phyloP scores from a whole-genome alignment of 352 stramenopile genomes.

The Bremia lactucae region DNA sequence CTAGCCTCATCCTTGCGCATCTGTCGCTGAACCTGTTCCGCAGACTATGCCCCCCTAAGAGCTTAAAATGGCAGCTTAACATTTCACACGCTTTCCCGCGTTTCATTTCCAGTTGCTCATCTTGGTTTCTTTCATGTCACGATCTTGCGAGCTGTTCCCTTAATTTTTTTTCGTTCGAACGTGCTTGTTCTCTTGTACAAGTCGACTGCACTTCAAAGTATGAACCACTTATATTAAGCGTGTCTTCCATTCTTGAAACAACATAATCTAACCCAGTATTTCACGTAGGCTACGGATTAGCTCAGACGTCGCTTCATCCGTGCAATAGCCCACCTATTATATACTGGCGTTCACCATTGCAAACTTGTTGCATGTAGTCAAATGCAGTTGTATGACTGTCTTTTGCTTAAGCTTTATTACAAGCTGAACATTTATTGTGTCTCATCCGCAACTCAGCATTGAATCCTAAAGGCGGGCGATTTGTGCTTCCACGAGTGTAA shows the following conservation, averaged over 20 bases:
- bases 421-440: constrained; percentile 76
- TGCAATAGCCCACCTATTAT: constrained; percentile 29
- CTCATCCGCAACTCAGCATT: constrained; percentile 62
- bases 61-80: constrained; percentile 69
- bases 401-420: too few relatives aligned
- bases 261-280: constrained; percentile 54
- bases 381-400: constrained; percentile 66
- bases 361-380: constrained; percentile 32
- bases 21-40: constrained; percentile 66
- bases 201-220: constrained; percentile 56
- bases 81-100: constrained; percentile 38
- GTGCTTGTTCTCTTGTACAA: constrained; percentile 33
- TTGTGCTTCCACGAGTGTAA: constrained; percentile 48
- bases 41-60: constrained; percentile 85
- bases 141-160: constrained; percentile 86
- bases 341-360: constrained; percentile 35
- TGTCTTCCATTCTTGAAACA: constrained; percentile 66
- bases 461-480: constrained; percentile 56
- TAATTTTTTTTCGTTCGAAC: constrained; percentile 84
- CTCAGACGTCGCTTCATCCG: constrained; percentile 45
- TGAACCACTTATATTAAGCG: constrained; percentile 39
- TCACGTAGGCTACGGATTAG: constrained; percentile 53
- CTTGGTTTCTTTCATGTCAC: constrained; percentile 85
- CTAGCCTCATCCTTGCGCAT: too few relatives aligned
- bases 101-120: constrained; percentile 69